Base-by-base conservation (phyloP, 1,284 basidiomycete genomes). In the Leccinum huronense region DNA sequence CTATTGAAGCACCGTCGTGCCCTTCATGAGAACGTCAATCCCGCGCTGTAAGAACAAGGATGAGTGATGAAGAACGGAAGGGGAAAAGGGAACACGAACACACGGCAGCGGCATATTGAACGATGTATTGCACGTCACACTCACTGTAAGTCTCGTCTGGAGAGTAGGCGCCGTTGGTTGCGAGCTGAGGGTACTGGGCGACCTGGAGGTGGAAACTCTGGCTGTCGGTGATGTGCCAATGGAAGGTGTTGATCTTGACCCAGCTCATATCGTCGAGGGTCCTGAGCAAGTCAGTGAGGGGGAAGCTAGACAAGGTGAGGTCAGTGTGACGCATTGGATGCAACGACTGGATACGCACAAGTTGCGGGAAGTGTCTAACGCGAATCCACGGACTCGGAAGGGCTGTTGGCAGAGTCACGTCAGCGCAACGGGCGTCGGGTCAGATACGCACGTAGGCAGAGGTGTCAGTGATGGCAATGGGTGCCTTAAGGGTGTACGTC, bases 191-290 rank as follows among this genome's bases (percentile, higher is more conserved):
- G 68, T 82, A 85, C 3, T 81, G 78, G 7, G 83, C 78, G 31
- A 91, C 75, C 45, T 80, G 73, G n/a, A 93, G 81, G 0, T 91
- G 90, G 79, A 88, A 94, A 63, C 86, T 86, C 74, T 87, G 85
- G 63, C 81, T 82, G 73, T 87, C 86, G 11, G 86, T 85, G 61
- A 90, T 80, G 71, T 93, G 90, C 90, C 88, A 90, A 69, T 91
- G 88, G 75, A 91, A 86, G 7, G 80, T 79, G 70, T 82, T 85
- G 60, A 83, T 75, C 79, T 97, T 97, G 68, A 91, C 90, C 84
- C 86, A 87, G 66, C 88, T 88, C 93, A 95, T 95, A 1, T 91
- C 87, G 68, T 95, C 90, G n/a, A 97, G 75, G 7, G 88, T 90
- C 36, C 88, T 84, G 64, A 88, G 82, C 71, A 95, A 84, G 68